A percentile compares a stretch with the other conserved stretches of the same genome.
phyloP scores from a whole-genome alignment of 441 rosid species.

The California macrophylla region DNA sequence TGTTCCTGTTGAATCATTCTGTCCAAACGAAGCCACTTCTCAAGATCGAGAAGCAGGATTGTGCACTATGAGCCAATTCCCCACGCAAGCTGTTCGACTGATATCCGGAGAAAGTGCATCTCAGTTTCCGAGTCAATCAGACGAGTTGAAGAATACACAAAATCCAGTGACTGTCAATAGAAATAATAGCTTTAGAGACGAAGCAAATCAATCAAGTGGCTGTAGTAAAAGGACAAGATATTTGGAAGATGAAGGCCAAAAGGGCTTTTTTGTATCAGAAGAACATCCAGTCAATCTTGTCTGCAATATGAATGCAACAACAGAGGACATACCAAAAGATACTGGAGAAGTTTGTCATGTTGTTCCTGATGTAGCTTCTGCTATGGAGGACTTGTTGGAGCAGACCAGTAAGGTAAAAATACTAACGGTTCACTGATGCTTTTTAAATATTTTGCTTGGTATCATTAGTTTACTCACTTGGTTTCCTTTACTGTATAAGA shows the following conservation, averaged over 20 bases:
- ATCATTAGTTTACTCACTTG: constrained; percentile 20
- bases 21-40: constrained; percentile 63
- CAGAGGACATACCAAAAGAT: constrained; percentile 27
- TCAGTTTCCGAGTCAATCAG: constrained; percentile 41
- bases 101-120: constrained; percentile 42
- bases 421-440: constrained; percentile 18
- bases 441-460: constrained; percentile 14
- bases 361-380: constrained; percentile 86
- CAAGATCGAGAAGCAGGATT: constrained; percentile 62
- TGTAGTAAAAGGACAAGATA: constrained; percentile 5
- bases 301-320: constrained; percentile 25
- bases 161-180: constrained; percentile 24
- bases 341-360: constrained; percentile 40
- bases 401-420: constrained; percentile 73
- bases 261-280: constrained; percentile 28
- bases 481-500: constrained; percentile 35
- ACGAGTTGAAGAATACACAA: constrained; percentile 25
- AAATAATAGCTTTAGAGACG: constrained; percentile 20
- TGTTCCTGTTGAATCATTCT: constrained; percentile 46
- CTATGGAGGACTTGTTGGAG: constrained; percentile 87
- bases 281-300: constrained; percentile 28
- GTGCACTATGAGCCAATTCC: constrained; percentile 60
- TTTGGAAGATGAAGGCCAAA: constrained; percentile 20
- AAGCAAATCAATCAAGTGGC: constrained; percentile 5
- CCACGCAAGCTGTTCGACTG: constrained; percentile 48